Conservation (phyloP, 192 early-diverging fungal species). For the Backusella luteola region DNA sequence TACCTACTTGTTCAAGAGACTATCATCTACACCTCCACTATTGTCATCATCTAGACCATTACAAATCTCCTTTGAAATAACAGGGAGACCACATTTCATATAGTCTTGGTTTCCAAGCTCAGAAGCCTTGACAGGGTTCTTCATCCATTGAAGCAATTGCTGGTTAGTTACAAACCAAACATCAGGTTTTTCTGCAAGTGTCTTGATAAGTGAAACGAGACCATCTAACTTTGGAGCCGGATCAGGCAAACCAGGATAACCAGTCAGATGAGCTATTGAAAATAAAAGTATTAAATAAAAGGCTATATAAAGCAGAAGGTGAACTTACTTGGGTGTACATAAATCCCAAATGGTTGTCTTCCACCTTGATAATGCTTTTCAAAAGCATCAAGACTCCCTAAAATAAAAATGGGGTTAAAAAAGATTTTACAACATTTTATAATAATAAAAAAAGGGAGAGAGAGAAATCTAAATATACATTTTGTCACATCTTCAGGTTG, state of each 20-base stretch:
- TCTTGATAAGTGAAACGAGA: constrained; percentile 47
- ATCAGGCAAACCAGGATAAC: constrained; percentile 21
- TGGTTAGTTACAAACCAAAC: constrained; percentile 67
- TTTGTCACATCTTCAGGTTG: constrained; percentile 26
- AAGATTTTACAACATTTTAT: not conserved
- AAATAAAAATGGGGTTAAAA: constrained; percentile 9
- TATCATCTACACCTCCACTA: constrained; percentile 33
- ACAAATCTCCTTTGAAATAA: constrained; percentile 59
- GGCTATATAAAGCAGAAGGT: no score
- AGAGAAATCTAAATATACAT: constrained; percentile 33
- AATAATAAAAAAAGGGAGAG: not conserved
- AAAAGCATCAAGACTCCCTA: constrained; percentile 23
- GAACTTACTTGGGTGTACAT: constrained; percentile 36
- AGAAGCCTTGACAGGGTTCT: constrained; percentile 66
- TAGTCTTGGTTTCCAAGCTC: constrained; percentile 57
- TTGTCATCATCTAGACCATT: constrained; percentile 61
- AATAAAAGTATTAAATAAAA: no score
- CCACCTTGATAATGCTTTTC: constrained; percentile 40
- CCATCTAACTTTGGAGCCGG: constrained; percentile 19
- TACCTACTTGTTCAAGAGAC: constrained; percentile 31
- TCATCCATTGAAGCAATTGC: constrained; percentile 68
- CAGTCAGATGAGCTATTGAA: constrained; percentile 35
- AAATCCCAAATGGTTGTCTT: constrained; percentile 49
- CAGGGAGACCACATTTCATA: constrained; percentile 57
- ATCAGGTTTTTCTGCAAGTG: constrained; percentile 45